Evolutionary conservation across 306 rosid species (phyloP).

Genomic region (Lathyrus aphaca): DNA sequence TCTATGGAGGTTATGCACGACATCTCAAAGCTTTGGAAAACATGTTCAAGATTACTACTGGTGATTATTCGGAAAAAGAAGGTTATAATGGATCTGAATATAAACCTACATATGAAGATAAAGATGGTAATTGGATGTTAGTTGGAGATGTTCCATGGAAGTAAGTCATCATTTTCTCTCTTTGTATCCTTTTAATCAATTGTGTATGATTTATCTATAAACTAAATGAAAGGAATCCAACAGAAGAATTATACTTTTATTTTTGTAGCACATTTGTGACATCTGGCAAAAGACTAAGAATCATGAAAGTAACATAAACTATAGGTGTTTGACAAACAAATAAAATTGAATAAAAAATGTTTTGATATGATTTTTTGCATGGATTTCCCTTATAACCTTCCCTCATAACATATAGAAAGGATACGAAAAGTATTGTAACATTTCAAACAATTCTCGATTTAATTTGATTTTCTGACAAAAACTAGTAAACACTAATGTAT

Average conservation of each 20-base stretch:
- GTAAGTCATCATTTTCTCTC: conserved; percentile 64
- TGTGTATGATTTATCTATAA: neutral
- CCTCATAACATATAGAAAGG: no score
- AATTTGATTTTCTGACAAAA: no score
- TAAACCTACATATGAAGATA: conserved; percentile 91
- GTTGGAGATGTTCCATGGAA: conserved; percentile 99
- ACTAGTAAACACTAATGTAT: no score
- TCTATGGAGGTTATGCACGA: conserved; percentile 61
- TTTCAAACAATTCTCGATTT: no score
- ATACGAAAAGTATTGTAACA: no score
- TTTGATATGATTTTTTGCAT: conserved; percentile 42
- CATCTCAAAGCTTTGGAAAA: conserved; percentile 70
- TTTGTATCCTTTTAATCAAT: neutral
- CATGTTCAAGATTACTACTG: conserved; percentile 81
- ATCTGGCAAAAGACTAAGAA: conserved; percentile 86
- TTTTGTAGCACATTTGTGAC: conserved; percentile 78
- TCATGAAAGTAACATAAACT: conserved; percentile 89
- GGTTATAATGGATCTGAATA: conserved; percentile 86
- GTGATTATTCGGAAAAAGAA: conserved; percentile 81
- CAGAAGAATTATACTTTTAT: neutral
- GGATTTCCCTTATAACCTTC: no score
- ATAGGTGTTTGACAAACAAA: conserved; percentile 63
- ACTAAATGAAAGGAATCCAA: conserved; percentile 31
- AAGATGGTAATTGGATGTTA: conserved; percentile 95
- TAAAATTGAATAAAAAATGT: conserved; percentile 23